These are phyloP conservation scores for Coemansia sp. DNA, from an alignment of 192 early-diverging fungal species.

Conservation along the genomic window DNA sequence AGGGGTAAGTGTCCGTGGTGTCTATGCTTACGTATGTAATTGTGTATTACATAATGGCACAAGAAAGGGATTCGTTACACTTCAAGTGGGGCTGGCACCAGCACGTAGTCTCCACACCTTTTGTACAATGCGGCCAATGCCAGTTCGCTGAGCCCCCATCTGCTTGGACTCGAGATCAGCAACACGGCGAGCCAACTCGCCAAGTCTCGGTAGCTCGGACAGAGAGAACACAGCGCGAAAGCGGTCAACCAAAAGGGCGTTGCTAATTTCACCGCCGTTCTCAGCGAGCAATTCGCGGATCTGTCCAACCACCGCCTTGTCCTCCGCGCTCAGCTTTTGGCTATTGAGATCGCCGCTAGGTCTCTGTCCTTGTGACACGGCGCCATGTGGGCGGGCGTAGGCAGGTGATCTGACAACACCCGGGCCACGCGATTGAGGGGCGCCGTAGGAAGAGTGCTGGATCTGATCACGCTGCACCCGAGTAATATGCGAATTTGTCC, in stretches of 20 bases:
- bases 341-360: not conserved
- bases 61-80: not conserved
- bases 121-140: constrained; percentile 46
- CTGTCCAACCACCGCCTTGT: constrained; percentile 9
- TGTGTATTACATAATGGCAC: not conserved
- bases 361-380: not conserved
- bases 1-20: not conserved
- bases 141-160: constrained; percentile 15
- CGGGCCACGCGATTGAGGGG: not conserved
- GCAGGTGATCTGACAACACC: constrained; percentile 14
- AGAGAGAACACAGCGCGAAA: constrained; percentile 16
- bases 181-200: constrained; percentile 19
- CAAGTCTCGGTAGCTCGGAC: constrained; percentile 22
- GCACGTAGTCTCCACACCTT: constrained; percentile 39
- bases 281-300: constrained; percentile 18
- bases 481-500: constrained; percentile 3
- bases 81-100: not conserved
- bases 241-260: constrained; percentile 17
- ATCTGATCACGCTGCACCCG: constrained; percentile 7
- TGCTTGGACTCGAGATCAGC: constrained; percentile 29
- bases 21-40: not conserved
- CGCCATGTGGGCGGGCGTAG: constrained; percentile 7
- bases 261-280: constrained; percentile 34
- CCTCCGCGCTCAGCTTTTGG: constrained; percentile 6
- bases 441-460: not conserved